phyloP scores from a whole-genome alignment of 495 filamentous ascomycete species.

The Aspergillus sparsus region DNA sequence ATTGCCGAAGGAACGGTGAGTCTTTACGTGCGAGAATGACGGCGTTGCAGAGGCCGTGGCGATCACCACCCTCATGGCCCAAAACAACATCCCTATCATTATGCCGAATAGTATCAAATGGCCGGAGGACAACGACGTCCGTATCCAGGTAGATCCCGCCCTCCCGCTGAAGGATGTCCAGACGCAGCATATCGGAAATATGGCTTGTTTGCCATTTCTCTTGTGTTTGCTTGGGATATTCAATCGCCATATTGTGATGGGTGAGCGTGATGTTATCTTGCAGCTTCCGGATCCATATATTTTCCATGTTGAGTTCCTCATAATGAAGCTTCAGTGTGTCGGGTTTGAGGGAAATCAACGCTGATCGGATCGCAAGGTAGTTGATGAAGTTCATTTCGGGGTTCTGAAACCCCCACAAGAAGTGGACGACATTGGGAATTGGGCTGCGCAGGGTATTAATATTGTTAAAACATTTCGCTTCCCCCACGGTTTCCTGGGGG shows the following conservation, averaged over 20 bases:
- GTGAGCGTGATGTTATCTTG: not conserved
- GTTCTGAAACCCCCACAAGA: not conserved
- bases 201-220: not conserved
- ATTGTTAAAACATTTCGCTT: too few species aligned
- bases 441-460: too few species aligned
- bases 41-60: not conserved
- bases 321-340: slow-evolving; percentile 4
- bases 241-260: not conserved
- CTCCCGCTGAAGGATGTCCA: not conserved
- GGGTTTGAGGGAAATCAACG: not conserved
- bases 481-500: too few species aligned
- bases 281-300: not conserved
- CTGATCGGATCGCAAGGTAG: not conserved
- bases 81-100: not conserved
- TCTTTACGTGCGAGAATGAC: not conserved
- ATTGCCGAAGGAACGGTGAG: not conserved
- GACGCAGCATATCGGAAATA: slow-evolving; percentile 1
- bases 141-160: slow-evolving; percentile 4
- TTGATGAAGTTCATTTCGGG: slow-evolving; percentile 3
- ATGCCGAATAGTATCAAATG: not conserved
- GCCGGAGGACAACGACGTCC: slow-evolving; percentile 1
- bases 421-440: not conserved
- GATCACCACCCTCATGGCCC: not conserved
- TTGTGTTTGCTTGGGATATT: not conserved
- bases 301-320: not conserved